Evolutionary conservation across 139 green algal genomes (phyloP), one percentile per base, ranked within the genome.

Genomic region (Chlorella ohadii): DNA sequence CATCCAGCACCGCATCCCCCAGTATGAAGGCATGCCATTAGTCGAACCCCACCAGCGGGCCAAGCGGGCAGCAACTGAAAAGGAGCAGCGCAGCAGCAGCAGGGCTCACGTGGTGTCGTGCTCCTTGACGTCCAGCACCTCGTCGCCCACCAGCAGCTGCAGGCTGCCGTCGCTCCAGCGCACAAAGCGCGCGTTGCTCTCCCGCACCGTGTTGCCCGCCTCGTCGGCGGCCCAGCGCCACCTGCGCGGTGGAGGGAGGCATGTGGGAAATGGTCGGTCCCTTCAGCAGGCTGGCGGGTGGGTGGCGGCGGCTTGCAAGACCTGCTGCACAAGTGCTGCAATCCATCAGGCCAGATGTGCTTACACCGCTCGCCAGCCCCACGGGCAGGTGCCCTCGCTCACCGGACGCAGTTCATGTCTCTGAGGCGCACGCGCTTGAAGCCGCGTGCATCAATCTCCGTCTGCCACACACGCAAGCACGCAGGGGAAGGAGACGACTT

Each of bases 181-280:
- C 44, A 97, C 91, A 68, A 95, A 92, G 33, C 94, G 89, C 5
- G 94, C 91, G 75, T 97, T 97, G 88, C 89, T 95, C 84, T 97
- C 86, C 11, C 36, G 86, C 77, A 64, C 86, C 39, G 57, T 47
- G 67, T 66, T 84, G 23, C 85, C 88, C 39, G 87, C 76, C 66
- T 84, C 82, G 70, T 88, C 64, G 59, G 63, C 19, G 71, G 68
- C 66, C 78, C 88, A 63, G 36, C 91, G 79, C 86, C 88, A 93
- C n/a, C 79, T 87, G 64, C 59, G 85, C 59, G 31, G 31, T 4
- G 31, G 44, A 22, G 68, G 31, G 70, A 16, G 44, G 44, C 7
- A 11, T 6, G 7, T 11, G 44, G 11, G 44, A 55, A 55, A 11
- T 55, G 44, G 44, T 6, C 44, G 11, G 44, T 11, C 44, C 44